Percentiles rank a stretch among this genome's conserved stretches.
Evolutionary conservation across 495 filamentous ascomycete genomes (phyloP).

Genomic region (Cetradonia linearis): DNA sequence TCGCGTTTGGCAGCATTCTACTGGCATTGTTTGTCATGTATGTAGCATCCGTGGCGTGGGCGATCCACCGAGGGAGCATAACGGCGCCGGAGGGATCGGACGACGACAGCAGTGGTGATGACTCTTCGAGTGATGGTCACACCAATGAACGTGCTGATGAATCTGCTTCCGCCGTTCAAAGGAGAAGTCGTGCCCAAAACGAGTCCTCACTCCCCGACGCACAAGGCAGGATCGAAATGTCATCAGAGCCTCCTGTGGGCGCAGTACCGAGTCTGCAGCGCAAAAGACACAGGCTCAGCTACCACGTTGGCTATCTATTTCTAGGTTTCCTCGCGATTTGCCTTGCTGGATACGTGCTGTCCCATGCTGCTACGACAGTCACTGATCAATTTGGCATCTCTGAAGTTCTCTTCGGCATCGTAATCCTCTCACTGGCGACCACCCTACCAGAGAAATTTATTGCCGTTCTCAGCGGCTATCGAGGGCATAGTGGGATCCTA

Average conservation of each 20-base stretch:
- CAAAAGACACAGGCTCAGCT: not conserved
- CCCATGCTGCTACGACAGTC: slow-evolving; percentile 34
- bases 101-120: not conserved
- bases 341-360: slow-evolving; percentile 37
- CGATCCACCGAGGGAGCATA: slow-evolving; percentile 38
- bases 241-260: too few species aligned
- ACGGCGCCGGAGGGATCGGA: slow-evolving; percentile 33
- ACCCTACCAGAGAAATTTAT: slow-evolving; percentile 49
- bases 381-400: slow-evolving; percentile 35
- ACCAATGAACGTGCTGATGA: too few species aligned
- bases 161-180: too few species aligned
- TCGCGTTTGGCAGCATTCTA: not conserved
- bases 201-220: too few species aligned
- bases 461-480: slow-evolving; percentile 36
- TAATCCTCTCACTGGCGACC: slow-evolving; percentile 24
- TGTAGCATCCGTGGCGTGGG: slow-evolving; percentile 35
- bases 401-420: slow-evolving; percentile 23
- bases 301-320: not conserved
- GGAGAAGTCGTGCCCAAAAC: too few species aligned
- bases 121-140: too few species aligned
- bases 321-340: not conserved
- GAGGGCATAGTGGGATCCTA: slow-evolving; percentile 40
- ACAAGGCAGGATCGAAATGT: too few species aligned
- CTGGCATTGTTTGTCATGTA: slow-evolving; percentile 36
- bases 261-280: not conserved